A percentile compares a stretch with the other conserved stretches of the same genome.
Conservation (phyloP, 257 asterid species). For the Ligustrum vulgare region DNA sequence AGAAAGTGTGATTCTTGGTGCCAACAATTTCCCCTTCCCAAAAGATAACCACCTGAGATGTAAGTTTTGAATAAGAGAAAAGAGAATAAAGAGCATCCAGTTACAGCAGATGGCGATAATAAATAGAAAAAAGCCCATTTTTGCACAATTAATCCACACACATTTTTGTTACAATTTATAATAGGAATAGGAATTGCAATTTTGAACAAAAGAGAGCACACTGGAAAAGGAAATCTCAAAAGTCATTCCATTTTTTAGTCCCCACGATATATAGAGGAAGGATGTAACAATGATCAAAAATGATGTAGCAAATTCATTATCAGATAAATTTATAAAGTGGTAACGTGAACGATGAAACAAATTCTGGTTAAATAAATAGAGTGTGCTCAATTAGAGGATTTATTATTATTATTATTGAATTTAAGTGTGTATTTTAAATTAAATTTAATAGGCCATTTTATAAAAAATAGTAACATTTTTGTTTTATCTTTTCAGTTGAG, state of each 20-base stretch:
- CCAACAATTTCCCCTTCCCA: conserved; percentile 99
- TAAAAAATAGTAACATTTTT: not conserved
- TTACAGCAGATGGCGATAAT: conserved; percentile 4
- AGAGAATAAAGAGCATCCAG: conserved; percentile 2
- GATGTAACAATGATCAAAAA: not conserved
- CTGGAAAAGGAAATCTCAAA: not conserved
- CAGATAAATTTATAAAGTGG: not conserved
- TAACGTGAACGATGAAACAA: not conserved
- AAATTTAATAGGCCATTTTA: not conserved
- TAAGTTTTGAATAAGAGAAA: not conserved
- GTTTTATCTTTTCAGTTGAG: not conserved
- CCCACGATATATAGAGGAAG: not conserved
- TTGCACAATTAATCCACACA: conserved; percentile 5
- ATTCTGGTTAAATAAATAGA: not conserved
- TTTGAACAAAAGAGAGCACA: not conserved
- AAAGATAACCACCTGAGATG: conserved; percentile 84
- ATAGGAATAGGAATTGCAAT: not conserved
- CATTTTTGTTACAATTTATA: not conserved
- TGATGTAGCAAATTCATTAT: not conserved
- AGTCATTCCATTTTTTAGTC: not conserved
- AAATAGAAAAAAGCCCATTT: too few relatives aligned
- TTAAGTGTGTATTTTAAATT: not conserved
- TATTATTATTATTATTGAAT: too few relatives aligned
- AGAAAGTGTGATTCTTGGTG: conserved; percentile 89
- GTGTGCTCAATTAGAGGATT: not conserved